Base-by-base conservation (phyloP, 2,329 filamentous ascomycete species). In the Mycosphaerella sp. region DNA sequence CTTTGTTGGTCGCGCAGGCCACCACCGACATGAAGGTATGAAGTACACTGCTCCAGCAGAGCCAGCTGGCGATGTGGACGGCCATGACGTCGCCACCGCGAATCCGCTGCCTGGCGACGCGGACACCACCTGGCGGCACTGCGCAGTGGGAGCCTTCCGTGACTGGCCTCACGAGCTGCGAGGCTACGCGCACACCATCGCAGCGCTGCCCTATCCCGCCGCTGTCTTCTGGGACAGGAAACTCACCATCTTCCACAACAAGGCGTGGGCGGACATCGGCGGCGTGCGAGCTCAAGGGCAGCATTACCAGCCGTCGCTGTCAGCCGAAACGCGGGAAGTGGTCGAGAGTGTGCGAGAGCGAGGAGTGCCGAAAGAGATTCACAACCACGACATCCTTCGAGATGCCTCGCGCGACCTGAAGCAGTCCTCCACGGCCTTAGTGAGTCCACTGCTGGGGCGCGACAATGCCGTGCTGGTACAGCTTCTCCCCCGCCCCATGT, bases 151-250 rank as follows among this genome's bases (percentile, higher is more conserved):
- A 1, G 50, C 60, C 6, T 65, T 64, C 21, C 54, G 66, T 1
- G 50, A 57, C 17, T 73, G 71, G 71, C 64, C 70, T 0, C n/a
- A 52, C 3, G 39, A 66, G 1, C 50, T 69, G 8, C 60, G 61
- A 41, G 49, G 57, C 7, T 57, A 61, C 32, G 50, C 52, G 32
- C 21, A 49, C 6, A 72, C 70, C 25, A 55, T 73, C 14, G 61
- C 69, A 14, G 67, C 70, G 10, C 66, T 75, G 43, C 62, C 67
- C 9, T 70, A 74, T 52, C 68, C 70, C 9, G 60, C 70, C 2
- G 71, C 70, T 37, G 63, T 75, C 17, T 73, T 73, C 56, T 74
- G 71, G 71, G 68, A 68, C 13, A 55, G 65, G 8, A 63, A 70
- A 9, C 60, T 71, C 17, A 54, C 63, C 8, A 62, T 71, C 10